Conservation (phyloP, 257 asterid species). For the Linderniella brevidens region DNA sequence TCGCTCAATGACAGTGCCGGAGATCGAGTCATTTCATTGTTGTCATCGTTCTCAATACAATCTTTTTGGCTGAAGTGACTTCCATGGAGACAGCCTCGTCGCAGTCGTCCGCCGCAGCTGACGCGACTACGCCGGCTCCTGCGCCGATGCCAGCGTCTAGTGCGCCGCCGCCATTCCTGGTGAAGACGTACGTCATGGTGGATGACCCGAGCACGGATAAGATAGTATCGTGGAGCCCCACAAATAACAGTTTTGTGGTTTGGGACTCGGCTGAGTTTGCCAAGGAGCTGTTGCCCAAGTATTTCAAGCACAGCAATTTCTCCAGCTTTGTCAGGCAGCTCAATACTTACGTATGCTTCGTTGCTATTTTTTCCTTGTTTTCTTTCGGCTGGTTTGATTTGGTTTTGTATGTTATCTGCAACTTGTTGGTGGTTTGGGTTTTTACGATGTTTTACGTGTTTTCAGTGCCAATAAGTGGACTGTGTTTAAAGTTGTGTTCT, state of each 20-base stretch:
- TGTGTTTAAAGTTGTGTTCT: too few species aligned
- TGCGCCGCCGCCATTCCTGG: conserved; percentile 65
- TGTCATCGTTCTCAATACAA: not conserved
- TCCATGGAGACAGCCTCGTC: too few species aligned
- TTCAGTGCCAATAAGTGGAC: too few species aligned
- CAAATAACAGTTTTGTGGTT: conserved; percentile 55
- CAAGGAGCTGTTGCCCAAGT: conserved; percentile 45
- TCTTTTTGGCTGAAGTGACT: too few species aligned
- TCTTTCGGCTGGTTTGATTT: too few species aligned
- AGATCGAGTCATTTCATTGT: too few species aligned
- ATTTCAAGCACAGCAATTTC: conserved; percentile 72
- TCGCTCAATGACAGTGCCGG: too few species aligned
- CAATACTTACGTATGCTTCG: conserved; percentile 33
- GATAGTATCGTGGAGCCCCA: conserved; percentile 64
- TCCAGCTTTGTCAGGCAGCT: conserved; percentile 73
- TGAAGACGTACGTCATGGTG: conserved; percentile 77
- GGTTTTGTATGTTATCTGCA: too few species aligned
- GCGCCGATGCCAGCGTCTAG: conserved; percentile 36
- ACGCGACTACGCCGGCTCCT: conserved; percentile 18
- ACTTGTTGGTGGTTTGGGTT: not conserved
- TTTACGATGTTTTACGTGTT: too few species aligned
- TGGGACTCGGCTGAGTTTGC: conserved; percentile 78
- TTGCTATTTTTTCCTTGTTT: too few species aligned
- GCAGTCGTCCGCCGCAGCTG: too few species aligned
- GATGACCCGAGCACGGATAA: conserved; percentile 57